Evolutionary conservation across 1,284 basidiomycete species (phyloP).

Genomic region (Omphalotus olearius): DNA sequence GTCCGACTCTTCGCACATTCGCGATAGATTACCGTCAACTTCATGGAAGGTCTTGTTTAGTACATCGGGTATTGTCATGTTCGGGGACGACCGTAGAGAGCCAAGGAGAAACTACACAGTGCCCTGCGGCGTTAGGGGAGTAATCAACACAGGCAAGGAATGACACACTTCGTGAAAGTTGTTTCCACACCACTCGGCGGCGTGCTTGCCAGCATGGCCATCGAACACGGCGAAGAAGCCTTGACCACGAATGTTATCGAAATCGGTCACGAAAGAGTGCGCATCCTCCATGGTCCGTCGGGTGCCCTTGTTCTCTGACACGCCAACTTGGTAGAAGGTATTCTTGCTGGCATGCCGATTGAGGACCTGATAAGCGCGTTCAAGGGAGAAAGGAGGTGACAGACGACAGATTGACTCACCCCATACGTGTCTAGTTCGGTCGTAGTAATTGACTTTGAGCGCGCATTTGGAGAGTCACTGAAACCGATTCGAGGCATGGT

Average conservation of each 20-base stretch:
- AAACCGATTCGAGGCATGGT: conserved; percentile 23
- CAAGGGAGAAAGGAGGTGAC: neutral
- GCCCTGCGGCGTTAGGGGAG: conserved; percentile 7
- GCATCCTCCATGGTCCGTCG: conserved; percentile 97
- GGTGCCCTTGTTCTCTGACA: conserved; percentile 89
- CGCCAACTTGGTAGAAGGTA: conserved; percentile 75
- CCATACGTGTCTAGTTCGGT: conserved; percentile 73
- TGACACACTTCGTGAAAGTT: conserved; percentile 86
- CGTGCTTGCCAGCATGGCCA: conserved; percentile 97
- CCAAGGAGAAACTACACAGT: conserved; percentile 48
- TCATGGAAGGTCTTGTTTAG: conserved; percentile 92
- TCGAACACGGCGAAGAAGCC: conserved; percentile 99
- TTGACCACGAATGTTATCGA: conserved; percentile 86
- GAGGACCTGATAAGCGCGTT: conserved; percentile 37
- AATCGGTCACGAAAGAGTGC: conserved; percentile 94
- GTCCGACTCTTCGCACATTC: conserved; percentile 77
- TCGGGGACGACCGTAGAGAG: conserved; percentile 44
- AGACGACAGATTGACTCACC: conserved; percentile 39
- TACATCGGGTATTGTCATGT: conserved; percentile 77
- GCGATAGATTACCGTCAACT: conserved; percentile 82
- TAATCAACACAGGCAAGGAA: neutral
- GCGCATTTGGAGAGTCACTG: conserved; percentile 56
- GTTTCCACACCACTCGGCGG: conserved; percentile 97
- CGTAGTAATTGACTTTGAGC: conserved; percentile 71
- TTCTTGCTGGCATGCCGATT: conserved; percentile 58